Percentiles rank a stretch among this genome's conserved stretches.
phyloP scores from a whole-genome alignment of 371 early-diverging fungal genomes.

The Syncephalastrum racemosum region DNA sequence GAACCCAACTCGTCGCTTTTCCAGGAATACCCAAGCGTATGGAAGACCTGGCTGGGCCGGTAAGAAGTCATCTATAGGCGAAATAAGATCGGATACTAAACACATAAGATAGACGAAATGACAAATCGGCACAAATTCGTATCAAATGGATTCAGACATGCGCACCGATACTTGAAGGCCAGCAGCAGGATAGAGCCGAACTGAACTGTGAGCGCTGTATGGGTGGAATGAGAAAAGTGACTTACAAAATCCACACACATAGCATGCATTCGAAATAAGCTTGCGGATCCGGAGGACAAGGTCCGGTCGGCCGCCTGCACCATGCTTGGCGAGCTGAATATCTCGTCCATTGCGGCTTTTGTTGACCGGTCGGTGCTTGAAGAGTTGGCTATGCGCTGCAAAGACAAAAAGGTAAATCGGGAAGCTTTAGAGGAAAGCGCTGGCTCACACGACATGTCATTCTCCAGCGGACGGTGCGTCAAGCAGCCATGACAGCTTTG shows the following conservation, averaged over 20 bases:
- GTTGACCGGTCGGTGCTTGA: slow-evolving; percentile 61
- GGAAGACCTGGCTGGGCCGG: slow-evolving; percentile 89
- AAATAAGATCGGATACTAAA: not conserved
- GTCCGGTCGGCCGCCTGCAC: slow-evolving; percentile 80
- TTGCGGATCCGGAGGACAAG: slow-evolving; percentile 92
- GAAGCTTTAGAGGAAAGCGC: not conserved
- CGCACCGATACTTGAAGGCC: slow-evolving; percentile 60
- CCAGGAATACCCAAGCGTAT: slow-evolving; percentile 75
- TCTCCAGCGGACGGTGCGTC: slow-evolving; percentile 54
- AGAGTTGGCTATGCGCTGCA: slow-evolving; percentile 74
- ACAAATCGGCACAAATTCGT: slow-evolving; percentile 70
- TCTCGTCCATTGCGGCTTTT: slow-evolving; percentile 49
- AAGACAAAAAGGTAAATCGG: slow-evolving; percentile 77
- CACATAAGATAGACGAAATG: slow-evolving; percentile 61
- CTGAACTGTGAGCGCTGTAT: slow-evolving; percentile 51
- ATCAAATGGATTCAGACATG: slow-evolving; percentile 76
- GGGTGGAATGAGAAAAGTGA: too few species aligned
- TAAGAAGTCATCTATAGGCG: slow-evolving; percentile 13
- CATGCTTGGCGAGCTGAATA: slow-evolving; percentile 64
- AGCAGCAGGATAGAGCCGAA: slow-evolving; percentile 68
- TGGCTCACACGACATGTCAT: not conserved
- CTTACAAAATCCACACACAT: too few species aligned
- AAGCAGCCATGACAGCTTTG: slow-evolving; percentile 75
- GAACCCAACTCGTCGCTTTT: slow-evolving; percentile 70
- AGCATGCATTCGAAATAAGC: slow-evolving; percentile 44